Evolutionary conservation across 345 rosid genomes (phyloP).

Genomic region (Euclidium syriacum): DNA sequence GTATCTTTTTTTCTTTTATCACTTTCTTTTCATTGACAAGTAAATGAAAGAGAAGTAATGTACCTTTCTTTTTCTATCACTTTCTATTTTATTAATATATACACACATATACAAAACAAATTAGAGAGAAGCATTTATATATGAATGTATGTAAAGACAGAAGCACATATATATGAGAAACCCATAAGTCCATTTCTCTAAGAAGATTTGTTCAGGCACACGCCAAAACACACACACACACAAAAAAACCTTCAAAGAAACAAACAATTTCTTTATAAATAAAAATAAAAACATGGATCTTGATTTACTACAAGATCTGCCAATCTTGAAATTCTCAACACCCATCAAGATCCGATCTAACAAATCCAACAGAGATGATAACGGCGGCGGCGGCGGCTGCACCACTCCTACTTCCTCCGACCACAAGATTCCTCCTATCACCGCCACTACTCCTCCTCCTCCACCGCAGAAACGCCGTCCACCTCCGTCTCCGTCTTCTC

Average conservation of each 20-base stretch:
- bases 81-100: not conserved
- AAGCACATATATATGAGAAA: conserved; percentile 26
- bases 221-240: conserved; percentile 14
- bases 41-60: not conserved
- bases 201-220: conserved; percentile 30
- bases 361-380: conserved; percentile 13
- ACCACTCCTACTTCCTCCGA: conserved; percentile 34
- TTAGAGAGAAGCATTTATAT: not conserved
- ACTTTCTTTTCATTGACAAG: too few relatives aligned
- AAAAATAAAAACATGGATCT: conserved; percentile 27
- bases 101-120: conserved; percentile 1
- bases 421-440: conserved; percentile 28
- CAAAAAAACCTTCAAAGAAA: not conserved
- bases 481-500: conserved; percentile 8
- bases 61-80: not conserved
- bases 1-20: not conserved
- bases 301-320: conserved; percentile 25
- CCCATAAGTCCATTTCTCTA: conserved; percentile 33
- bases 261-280: not conserved
- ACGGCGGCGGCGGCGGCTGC: conserved; percentile 20
- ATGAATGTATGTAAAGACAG: conserved; percentile 25
- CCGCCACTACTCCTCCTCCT: conserved; percentile 33
- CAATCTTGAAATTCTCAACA: conserved; percentile 27
- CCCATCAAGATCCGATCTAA: conserved; percentile 30
- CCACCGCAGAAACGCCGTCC: conserved; percentile 30